phyloP scores from a whole-genome alignment of 495 filamentous ascomycete species.

The Aspergillus affinis region DNA sequence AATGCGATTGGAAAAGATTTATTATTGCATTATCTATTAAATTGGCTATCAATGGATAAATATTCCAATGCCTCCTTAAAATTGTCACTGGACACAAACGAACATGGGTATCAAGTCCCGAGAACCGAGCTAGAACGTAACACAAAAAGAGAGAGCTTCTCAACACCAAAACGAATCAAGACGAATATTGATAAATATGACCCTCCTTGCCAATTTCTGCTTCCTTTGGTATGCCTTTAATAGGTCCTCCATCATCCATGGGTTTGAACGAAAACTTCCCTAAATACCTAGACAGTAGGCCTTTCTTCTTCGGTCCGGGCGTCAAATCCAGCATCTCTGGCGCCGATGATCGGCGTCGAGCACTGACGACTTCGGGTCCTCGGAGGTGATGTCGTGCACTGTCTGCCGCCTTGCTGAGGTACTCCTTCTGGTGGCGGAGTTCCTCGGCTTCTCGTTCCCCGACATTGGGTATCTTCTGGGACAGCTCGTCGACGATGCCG shows the following conservation, averaged over 20 bases:
- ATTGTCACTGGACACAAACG: not conserved
- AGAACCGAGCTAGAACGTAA: not conserved
- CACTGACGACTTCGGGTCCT: constrained; percentile 36
- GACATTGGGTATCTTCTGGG: constrained; percentile 18
- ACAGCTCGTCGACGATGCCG: constrained; percentile 53
- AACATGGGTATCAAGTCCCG: not conserved
- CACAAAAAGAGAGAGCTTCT: not conserved
- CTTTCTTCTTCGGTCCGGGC: constrained; percentile 27
- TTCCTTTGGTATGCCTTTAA: constrained; percentile 49
- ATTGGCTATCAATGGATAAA: not conserved
- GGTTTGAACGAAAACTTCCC: constrained; percentile 25
- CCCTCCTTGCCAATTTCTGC: constrained; percentile 45
- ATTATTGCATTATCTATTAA: not conserved
- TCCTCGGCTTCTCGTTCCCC: constrained; percentile 30
- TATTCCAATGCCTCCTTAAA: not conserved
- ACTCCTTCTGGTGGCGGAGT: constrained; percentile 40
- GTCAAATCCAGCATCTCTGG: constrained; percentile 34
- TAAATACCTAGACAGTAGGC: constrained; percentile 30
- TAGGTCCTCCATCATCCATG: constrained; percentile 37
- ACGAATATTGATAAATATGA: constrained; percentile 40
- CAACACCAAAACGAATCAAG: constrained; percentile 6
- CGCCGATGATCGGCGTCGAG: constrained; percentile 20
- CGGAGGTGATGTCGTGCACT: constrained; percentile 34
- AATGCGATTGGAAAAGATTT: too few relatives aligned
- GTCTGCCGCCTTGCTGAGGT: constrained; percentile 40